Base-by-base conservation (phyloP, 1,284 basidiomycete genomes). In the Puccinia horiana region DNA sequence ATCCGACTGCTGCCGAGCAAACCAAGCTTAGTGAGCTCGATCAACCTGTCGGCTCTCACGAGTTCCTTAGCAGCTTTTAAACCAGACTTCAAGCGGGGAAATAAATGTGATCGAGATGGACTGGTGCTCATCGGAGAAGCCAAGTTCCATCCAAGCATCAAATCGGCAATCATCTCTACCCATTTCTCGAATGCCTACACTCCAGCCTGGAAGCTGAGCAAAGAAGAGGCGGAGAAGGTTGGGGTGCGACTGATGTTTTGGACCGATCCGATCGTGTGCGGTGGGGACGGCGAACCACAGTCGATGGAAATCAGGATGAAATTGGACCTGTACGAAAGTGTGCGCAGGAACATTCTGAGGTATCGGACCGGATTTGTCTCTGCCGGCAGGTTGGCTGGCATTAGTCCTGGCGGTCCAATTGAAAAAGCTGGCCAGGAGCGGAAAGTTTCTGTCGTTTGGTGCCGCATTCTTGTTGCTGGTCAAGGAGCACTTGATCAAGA, bases 321-420 rank as follows among this genome's bases (percentile, higher is more conserved):
- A 9, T 85, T 94, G 4, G 92, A 94, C 85, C 91, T 91, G 90
- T 88, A 88, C 86, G 88, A 90, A n/a, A 92, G 91, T 1, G 83
- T 93, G 11, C 93, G 93, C 5, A 89, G 93, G 72, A 90, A 90
- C 86, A 90, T 91, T 2, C 88, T 91, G 16, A 89, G 94, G n/a
- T 94, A 93, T 86, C 90, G 92, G 74, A 91, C 90, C 44, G 91
- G 91, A 0, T 85, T 92, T 0, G 0, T 90, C 90, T 37, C 96
- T 94, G 93, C 88, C 90, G 0, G 87, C 92, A 0, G 93, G 91
- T 0, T 88, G 93, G 79, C 89, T 91, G 0, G 88, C 90, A 0
- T 83, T 92, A 11, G 83, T 92, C 0, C 83, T 92, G 18, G 42
- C 47, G n/a, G 20, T 54, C 11, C 82, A 79, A 42, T 16, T 76